Percentiles rank a stretch among this genome's conserved stretches.
These are phyloP conservation scores for Beauveria bassiana DNA, from an alignment of 2,329 filamentous ascomycete genomes.

Conservation along the genomic window DNA sequence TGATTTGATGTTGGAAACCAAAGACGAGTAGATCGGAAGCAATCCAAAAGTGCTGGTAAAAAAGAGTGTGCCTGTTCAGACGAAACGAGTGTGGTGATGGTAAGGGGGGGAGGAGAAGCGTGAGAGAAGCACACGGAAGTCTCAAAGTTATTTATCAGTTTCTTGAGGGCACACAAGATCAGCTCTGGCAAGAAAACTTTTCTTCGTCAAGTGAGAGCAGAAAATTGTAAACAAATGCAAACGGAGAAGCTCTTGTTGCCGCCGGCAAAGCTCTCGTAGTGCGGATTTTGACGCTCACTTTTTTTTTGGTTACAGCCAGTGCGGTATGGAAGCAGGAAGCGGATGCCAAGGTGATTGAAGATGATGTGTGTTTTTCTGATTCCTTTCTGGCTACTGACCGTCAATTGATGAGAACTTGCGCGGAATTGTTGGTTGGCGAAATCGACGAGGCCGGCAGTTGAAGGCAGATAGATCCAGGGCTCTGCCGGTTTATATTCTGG, in stretches of 20 bases:
- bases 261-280: slow-evolving; percentile 1
- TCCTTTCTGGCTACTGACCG: neutral
- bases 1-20: neutral
- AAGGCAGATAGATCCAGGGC: neutral
- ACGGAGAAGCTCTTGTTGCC: neutral
- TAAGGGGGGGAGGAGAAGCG: neutral
- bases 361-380: neutral
- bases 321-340: neutral
- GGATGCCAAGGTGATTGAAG: neutral
- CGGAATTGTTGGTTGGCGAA: neutral
- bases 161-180: neutral
- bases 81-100: slow-evolving; percentile 6
- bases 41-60: neutral
- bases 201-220: neutral
- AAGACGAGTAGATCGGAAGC: neutral
- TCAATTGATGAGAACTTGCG: neutral
- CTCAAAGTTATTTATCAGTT: neutral
- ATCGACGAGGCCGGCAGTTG: neutral
- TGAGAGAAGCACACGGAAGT: neutral
- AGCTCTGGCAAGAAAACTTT: neutral
- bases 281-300: slow-evolving; percentile 6
- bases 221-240: slow-evolving; percentile 8
- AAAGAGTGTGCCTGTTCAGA: neutral
- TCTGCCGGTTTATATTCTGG: neutral
- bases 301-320: too few relatives aligned